Base-by-base conservation (phyloP, 108 stramenopile genomes). In the Cyclotella cryptica region DNA sequence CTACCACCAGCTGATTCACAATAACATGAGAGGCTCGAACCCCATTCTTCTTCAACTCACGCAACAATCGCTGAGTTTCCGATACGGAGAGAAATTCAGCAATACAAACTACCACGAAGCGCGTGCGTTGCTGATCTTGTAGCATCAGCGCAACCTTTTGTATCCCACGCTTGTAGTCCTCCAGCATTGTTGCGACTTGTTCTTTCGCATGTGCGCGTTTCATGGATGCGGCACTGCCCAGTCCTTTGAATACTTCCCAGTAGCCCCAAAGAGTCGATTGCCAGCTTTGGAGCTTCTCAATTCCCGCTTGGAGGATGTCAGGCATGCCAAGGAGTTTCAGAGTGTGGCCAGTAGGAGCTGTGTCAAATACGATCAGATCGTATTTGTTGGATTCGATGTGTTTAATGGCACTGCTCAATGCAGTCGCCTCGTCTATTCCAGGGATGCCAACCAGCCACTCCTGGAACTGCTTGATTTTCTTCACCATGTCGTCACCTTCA, bases 311-410 rank as follows among this genome's bases (percentile, higher is more conserved):
- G 42, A 93, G 83, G 18, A 88, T 87, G 45, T 86, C 83, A n/a
- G 92, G 92, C 89, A 93, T 87, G 55, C 83, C 78, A 18, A 91
- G 78, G 2, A 91, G 78, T 30, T 90, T 86, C 46, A 91, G 89
- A 3, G 92, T 93, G 75, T 93, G 92, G 17, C 92, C 92, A 24
- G 92, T 93, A 3, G 92, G 92, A 21, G 92, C 92, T 6, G 92
- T 93, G 77, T 93, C 92, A 67, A 91, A 87, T 5, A 93, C 88
- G 35, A 93, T 85, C 47, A 84, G 55, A 58, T 86, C 84, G 67
- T 88, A 91, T 60, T 87, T 74, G 72, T 78, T 65, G 18, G 67
- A 69, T 47, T 83, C 82, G 35, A 83, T 78, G 54, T 83, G 82
- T 40, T 61, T 41, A 62, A 83, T 78, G 12, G 82, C 82, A 71